Conservation (phyloP, 2,329 filamentous ascomycete genomes). For the Nothomitra cinnamomea region DNA sequence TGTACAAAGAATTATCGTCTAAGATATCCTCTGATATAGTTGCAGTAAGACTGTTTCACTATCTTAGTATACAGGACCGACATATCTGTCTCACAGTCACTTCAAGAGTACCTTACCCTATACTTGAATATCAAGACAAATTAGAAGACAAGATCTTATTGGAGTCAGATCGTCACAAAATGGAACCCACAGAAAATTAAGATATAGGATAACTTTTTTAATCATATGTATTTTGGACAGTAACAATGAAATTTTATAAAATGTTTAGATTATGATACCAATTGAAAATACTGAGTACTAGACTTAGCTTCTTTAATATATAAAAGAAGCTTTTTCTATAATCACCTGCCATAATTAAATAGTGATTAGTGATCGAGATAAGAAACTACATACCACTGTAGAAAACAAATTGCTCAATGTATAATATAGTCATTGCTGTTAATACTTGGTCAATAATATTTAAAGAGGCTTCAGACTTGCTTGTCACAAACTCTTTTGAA, state of each 20-base stretch:
- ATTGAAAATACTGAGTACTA: not conserved
- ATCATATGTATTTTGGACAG: not conserved
- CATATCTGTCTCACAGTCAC: too few relatives aligned
- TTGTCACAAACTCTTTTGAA: not conserved
- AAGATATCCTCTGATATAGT: too few relatives aligned
- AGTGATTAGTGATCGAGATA: not conserved
- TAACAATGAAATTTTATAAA: not conserved
- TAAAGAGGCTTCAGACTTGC: not conserved
- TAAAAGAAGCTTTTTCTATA: too few relatives aligned
- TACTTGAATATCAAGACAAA: too few relatives aligned
- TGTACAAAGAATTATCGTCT: too few relatives aligned
- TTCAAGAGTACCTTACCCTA: too few relatives aligned
- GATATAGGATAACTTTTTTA: not conserved
- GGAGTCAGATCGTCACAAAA: too few relatives aligned
- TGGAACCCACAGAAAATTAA: not conserved
- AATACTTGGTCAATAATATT: not conserved
- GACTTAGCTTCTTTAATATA: not conserved
- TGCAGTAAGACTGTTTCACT: too few relatives aligned
- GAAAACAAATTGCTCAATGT: not conserved
- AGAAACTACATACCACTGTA: not conserved
- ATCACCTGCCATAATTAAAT: not conserved
- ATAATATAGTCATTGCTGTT: not conserved
- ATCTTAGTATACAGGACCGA: too few relatives aligned
- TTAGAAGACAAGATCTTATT: too few relatives aligned
- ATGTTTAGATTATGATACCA: not conserved